A percentile compares a stretch with the other conserved stretches of the same genome.
phyloP scores from a whole-genome alignment of 352 stramenopile species.

The Phytophthora fragariae region DNA sequence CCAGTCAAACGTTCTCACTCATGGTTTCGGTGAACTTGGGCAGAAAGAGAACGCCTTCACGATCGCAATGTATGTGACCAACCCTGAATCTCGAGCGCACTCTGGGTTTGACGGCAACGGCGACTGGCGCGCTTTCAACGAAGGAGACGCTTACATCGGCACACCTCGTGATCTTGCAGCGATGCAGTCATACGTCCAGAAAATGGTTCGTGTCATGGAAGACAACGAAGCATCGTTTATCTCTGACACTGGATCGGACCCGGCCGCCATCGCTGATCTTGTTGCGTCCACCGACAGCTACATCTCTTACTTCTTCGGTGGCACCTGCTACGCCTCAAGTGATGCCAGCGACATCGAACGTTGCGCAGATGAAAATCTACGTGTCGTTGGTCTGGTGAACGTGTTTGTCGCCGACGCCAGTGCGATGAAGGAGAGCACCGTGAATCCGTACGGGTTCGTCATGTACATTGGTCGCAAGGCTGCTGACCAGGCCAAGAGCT shows the following conservation, averaged over 20 bases:
- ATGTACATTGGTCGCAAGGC: conserved; percentile 76
- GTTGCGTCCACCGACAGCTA: conserved; percentile 43
- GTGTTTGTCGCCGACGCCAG: conserved; percentile 68
- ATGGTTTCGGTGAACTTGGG: conserved; percentile 46
- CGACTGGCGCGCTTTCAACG: conserved; percentile 50
- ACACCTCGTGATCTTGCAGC: conserved; percentile 62
- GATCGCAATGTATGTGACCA: conserved; percentile 65
- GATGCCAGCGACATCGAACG: conserved; percentile 54
- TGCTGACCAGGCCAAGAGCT: conserved; percentile 49
- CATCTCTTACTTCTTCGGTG: conserved; percentile 74
- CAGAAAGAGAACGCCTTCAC: conserved; percentile 47
- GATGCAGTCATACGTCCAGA: conserved; percentile 57
- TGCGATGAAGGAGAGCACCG: conserved; percentile 65
- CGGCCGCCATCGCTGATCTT: conserved; percentile 45
- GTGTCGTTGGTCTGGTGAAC: conserved; percentile 64
- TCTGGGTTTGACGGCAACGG: conserved; percentile 53
- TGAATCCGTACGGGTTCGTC: conserved; percentile 76
- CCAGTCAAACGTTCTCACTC: conserved; percentile 56
- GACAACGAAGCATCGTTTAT: conserved; percentile 57
- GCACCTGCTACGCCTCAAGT: conserved; percentile 67
- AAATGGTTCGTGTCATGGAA: conserved; percentile 49
- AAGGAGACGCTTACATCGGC: conserved; percentile 47
- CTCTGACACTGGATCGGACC: conserved; percentile 32
- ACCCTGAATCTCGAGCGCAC: conserved; percentile 55
- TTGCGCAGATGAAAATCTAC: conserved; percentile 65